Evolutionary conservation across 768 basidiomycete genomes (phyloP).

Genomic region (Serendipita vermifera): DNA sequence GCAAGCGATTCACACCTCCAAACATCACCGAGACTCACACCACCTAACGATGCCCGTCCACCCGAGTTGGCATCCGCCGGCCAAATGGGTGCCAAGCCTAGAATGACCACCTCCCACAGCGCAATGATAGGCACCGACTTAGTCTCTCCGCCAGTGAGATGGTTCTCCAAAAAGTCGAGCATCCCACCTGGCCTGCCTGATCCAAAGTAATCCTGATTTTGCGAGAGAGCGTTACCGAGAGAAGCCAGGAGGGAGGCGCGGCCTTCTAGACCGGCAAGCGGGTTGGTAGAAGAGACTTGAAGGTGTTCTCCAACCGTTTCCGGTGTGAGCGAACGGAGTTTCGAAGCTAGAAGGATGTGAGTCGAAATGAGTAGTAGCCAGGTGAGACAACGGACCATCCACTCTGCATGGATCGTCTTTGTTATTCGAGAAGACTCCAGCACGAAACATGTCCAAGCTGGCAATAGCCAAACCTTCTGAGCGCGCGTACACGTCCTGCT

Average conservation of each 20-base stretch:
- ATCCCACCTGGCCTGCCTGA: conserved; percentile 72
- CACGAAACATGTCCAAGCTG: conserved; percentile 76
- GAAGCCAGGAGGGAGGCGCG: conserved; percentile 63
- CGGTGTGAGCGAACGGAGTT: conserved; percentile 49
- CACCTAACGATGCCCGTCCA: too few species aligned
- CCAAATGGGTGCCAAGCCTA: conserved; percentile 81
- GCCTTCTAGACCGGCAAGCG: conserved; percentile 84
- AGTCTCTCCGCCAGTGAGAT: too few species aligned
- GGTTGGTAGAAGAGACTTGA: conserved; percentile 67
- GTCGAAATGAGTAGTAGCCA: not conserved
- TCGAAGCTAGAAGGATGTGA: conserved; percentile 40
- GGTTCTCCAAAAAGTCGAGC: conserved; percentile 66
- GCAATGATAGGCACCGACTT: conserved; percentile 59
- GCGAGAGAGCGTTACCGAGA: conserved; percentile 56
- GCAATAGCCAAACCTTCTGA: conserved; percentile 84
- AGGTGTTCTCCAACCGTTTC: conserved; percentile 51
- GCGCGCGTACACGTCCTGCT: conserved; percentile 42
- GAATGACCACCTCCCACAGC: conserved; percentile 72
- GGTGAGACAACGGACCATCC: conserved; percentile 46
- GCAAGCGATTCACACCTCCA: conserved; percentile 68
- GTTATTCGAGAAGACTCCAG: conserved; percentile 68
- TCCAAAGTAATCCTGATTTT: conserved; percentile 60
- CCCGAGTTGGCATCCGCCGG: conserved; percentile 58
- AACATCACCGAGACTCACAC: conserved; percentile 74
- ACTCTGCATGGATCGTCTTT: conserved; percentile 51